These are phyloP conservation scores for Pseudohyphozyma bogoriensis DNA, from an alignment of 768 basidiomycete genomes.

Conservation along the genomic window DNA sequence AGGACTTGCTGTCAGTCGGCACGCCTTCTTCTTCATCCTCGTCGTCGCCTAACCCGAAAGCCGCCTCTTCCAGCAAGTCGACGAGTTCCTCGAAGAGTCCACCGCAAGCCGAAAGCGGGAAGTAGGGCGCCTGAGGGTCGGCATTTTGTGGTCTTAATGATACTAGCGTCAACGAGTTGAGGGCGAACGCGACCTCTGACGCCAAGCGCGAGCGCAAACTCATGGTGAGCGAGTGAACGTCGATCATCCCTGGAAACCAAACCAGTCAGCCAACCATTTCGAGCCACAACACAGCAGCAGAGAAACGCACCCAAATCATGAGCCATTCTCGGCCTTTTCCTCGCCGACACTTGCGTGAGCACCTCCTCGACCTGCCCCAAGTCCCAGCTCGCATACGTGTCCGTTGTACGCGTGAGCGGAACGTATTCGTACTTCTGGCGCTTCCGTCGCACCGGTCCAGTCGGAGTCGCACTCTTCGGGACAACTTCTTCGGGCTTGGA, in stretches of 20 bases:
- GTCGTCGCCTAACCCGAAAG: slow-evolving; percentile 36
- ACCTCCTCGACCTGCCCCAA: slow-evolving; percentile 15
- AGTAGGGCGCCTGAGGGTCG: slow-evolving; percentile 40
- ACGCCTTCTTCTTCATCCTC: slow-evolving; percentile 28
- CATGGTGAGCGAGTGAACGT: slow-evolving; percentile 89
- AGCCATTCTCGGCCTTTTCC: slow-evolving; percentile 11
- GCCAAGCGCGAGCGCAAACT: slow-evolving; percentile 75
- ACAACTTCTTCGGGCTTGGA: neutral
- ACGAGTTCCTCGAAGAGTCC: slow-evolving; percentile 79
- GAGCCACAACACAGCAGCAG: neutral
- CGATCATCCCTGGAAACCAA: slow-evolving; percentile 37
- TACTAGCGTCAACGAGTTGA: slow-evolving; percentile 74
- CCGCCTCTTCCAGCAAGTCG: slow-evolving; percentile 59
- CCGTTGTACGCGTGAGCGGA: slow-evolving; percentile 8
- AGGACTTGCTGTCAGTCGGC: no score
- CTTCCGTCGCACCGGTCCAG: slow-evolving; percentile 20
- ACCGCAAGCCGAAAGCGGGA: slow-evolving; percentile 61
- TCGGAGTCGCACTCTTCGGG: neutral
- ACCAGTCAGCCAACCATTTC: neutral
- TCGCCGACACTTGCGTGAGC: neutral
- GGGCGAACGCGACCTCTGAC: slow-evolving; percentile 74
- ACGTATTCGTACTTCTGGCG: slow-evolving; percentile 28
- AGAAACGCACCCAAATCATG: slow-evolving; percentile 25
- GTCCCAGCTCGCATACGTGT: slow-evolving; percentile 20
- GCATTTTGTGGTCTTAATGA: slow-evolving; percentile 37